Evolutionary conservation across 805 yeast species (phyloP).

Genomic region (Candida piceae): DNA sequence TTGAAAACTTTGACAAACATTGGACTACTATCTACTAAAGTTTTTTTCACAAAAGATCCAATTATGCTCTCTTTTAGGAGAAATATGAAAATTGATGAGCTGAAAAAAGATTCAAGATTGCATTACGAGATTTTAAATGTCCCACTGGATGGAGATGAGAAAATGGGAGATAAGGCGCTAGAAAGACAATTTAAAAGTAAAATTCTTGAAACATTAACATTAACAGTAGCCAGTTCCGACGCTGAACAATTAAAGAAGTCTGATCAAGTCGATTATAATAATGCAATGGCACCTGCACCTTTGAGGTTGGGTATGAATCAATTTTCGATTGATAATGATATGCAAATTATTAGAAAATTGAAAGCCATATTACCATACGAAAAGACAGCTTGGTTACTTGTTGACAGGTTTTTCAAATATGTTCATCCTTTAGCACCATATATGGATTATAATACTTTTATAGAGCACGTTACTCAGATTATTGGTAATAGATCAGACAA

Average conservation of each 20-base stretch:
- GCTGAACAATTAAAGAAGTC: conserved; percentile 1
- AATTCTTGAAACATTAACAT: conserved; percentile 8
- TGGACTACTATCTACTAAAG: conserved; percentile 10
- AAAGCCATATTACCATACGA: conserved; percentile 34
- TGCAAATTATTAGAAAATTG: conserved; percentile 10
- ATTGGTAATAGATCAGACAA: conserved; percentile 30
- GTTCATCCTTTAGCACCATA: conserved; percentile 47
- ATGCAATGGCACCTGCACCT: conserved; percentile 5
- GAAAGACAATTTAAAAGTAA: conserved; percentile 11
- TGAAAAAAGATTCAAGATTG: conserved; percentile 1
- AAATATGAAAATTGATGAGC: conserved; percentile 2
- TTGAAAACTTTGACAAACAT: conserved; percentile 1
- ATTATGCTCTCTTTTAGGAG: conserved; percentile 1
- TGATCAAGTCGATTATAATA: conserved; percentile 1
- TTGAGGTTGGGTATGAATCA: conserved; percentile 15
- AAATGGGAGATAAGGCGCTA: conserved; percentile 1
- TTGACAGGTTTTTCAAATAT: conserved; percentile 37
- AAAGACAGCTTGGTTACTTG: conserved; percentile 35
- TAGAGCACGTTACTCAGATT: conserved; percentile 25
- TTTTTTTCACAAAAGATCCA: conserved; percentile 13
- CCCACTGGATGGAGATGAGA: conserved; percentile 9
- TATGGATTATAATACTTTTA: conserved; percentile 35
- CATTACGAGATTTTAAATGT: conserved; percentile 11
- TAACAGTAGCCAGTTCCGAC: not conserved
- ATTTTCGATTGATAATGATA: conserved; percentile 28